Base-by-base conservation (phyloP, 2,329 filamentous ascomycete genomes). In the Neonectria neomacrospora region DNA sequence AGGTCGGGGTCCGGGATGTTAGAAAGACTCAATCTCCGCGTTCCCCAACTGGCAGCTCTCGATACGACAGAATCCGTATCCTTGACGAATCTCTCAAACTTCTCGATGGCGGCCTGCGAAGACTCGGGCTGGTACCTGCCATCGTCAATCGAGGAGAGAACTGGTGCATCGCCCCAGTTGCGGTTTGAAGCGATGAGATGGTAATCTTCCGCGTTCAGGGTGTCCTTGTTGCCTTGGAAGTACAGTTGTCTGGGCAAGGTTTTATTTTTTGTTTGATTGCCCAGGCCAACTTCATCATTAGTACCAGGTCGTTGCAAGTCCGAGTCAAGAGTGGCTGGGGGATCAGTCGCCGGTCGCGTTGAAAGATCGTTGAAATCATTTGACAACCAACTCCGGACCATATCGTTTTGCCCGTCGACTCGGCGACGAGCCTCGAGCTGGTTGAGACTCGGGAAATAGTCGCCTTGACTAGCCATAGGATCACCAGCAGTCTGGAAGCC, bases 41-140 rank as follows among this genome's bases (percentile, higher is more conserved):
- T 93, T 14, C 90, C 90, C 83, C 90, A 89, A 0, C 90, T 93
- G 20, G 90, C 90, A 14, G 88, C 85, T 65, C 86, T 81, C 2
- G 88, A 90, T 11, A 88, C 75, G 11, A 89, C 80, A 0, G 88
- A 90, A 28, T 83, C 84, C 50, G 81, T 88, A 65, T 88, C 86
- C 20, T 80, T 80, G 57, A 79, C 83, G 79, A 85, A 80, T 10
- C 78, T 79, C 66, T 86, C 79, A 58, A 85, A 88, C 41, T 71
- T 80, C 45, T 80, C 80, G 18, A 89, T 88, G 10, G 86, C 86
- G 16, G 79, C 84, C 44, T 85, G 80, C 1, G 86, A 84, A 1
- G 82, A 80, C 54, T 81, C 76, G 1, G 85, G 86, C 65, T 88
- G 85, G 50, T 79, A 71, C n/a, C 73, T 73, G 8, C 70, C 72